These are phyloP conservation scores for Thozetella sp. DNA, from an alignment of 495 filamentous ascomycete species.

Conservation along the genomic window DNA sequence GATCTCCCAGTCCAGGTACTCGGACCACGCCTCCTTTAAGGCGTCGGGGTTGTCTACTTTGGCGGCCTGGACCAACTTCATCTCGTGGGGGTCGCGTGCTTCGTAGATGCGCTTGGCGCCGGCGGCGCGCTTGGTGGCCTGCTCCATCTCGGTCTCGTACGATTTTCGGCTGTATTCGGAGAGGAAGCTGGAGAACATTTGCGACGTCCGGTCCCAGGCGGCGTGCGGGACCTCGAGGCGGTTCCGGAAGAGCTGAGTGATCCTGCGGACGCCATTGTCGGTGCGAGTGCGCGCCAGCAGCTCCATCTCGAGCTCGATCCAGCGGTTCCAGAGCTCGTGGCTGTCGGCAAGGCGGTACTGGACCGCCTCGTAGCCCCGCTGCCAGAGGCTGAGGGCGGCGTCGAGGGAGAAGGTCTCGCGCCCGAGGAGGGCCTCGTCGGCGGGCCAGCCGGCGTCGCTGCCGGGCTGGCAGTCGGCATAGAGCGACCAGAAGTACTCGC, in stretches of 20 bases:
- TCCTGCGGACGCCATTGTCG: constrained; percentile 60
- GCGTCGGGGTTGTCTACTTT: constrained; percentile 58
- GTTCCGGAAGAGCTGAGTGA: constrained; percentile 70
- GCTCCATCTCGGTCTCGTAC: constrained; percentile 81
- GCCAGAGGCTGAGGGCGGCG: constrained; percentile 75
- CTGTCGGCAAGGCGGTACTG: constrained; percentile 84
- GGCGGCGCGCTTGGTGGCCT: constrained; percentile 64
- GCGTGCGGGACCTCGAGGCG: constrained; percentile 80
- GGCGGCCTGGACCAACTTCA: constrained; percentile 60
- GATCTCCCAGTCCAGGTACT: constrained; percentile 88
- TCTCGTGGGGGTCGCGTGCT: constrained; percentile 71
- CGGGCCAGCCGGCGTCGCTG: constrained; percentile 64
- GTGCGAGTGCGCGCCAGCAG: constrained; percentile 55
- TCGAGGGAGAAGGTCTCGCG: constrained; percentile 81
- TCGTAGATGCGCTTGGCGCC: constrained; percentile 69
- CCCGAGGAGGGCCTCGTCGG: constrained; percentile 75
- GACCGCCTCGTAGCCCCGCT: constrained; percentile 74
- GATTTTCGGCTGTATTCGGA: constrained; percentile 72
- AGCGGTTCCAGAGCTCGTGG: constrained; percentile 86
- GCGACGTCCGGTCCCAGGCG: constrained; percentile 83
- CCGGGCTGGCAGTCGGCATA: constrained; percentile 64
- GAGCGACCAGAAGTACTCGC: constrained; percentile 80
- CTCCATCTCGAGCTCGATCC: constrained; percentile 62
- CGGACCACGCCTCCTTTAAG: constrained; percentile 59
- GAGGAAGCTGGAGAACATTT: constrained; percentile 79